Evolutionary conservation across 768 basidiomycete genomes (phyloP), one percentile per base, ranked within the genome.

Genomic region (Boletus rufocinnamomeus): DNA sequence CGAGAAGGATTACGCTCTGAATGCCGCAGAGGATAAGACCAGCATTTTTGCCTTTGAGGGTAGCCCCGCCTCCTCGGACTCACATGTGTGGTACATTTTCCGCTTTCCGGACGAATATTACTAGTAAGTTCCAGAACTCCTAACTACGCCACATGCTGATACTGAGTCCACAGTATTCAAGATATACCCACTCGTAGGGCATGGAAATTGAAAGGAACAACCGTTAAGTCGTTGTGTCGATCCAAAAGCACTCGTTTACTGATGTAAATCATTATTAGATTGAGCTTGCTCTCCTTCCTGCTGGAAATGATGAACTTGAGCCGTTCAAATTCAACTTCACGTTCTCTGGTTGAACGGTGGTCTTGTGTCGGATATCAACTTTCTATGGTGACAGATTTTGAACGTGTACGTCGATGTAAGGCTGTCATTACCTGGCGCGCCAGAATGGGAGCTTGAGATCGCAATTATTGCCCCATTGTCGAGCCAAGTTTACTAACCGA

Each of bases 291-390:
- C 8, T 4, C 4, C 59, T 60, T n/a, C 59, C 57, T 6, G 10
- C 27, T 4, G 50, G 56, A 35, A 47, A 35, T 43, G 53, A 56
- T 9, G 58, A 35, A 13, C 44, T 51, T 9, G 45, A 60, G 11
- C 37, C 59, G 2, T 60, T 60, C 59, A 59, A 60, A 35, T 59
- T 60, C n/a, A 41, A 30, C 10, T 51, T 59, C 19, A 40, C 37
- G 6, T 60, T 59, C 44, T 55, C 37, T n/a, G 27, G 37, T 9
- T 54, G 47, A 51, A 11, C 2, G 13, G 19, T 27, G 9, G 34
- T 37, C 23, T 34, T 50, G 17, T 2, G 9, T 13, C 13, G 17
- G 23, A 11, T 23, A 35, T 17, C 32, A 50, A 35, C 21, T 4
- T 50, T 34, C 38, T 27, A 11, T 41, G 23, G 40, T 34, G 23